These are phyloP conservation scores for Monascus ruber DNA, from an alignment of 2,329 filamentous ascomycete genomes.

Conservation along the genomic window DNA sequence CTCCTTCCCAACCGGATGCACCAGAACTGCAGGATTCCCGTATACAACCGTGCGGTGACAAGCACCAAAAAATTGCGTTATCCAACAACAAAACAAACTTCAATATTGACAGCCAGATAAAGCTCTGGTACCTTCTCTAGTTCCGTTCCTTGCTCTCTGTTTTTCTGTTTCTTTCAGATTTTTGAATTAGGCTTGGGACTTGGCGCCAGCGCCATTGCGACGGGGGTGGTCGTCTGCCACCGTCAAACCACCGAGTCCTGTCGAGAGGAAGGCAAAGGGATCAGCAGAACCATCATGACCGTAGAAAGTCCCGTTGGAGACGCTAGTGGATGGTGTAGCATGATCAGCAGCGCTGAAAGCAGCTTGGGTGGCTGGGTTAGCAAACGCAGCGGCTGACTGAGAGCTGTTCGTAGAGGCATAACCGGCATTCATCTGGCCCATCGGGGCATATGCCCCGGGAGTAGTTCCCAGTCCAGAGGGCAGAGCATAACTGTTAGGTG, in stretches of 20 bases:
- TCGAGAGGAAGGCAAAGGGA: conserved; percentile 54
- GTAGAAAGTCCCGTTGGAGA: conserved; percentile 64
- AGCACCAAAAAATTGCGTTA: conserved; percentile 27
- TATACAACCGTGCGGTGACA: conserved; percentile 32
- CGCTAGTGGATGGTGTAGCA: conserved; percentile 63
- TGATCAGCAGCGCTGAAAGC: conserved; percentile 86
- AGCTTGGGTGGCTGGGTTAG: conserved; percentile 85
- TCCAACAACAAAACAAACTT: conserved; percentile 25
- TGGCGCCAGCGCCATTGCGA: conserved; percentile 35
- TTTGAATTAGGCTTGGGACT: conserved; percentile 31
- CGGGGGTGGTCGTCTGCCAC: conserved; percentile 39
- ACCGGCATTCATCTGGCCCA: conserved; percentile 59
- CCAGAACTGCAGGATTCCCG: conserved; percentile 31
- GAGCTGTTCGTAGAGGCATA: conserved; percentile 66
- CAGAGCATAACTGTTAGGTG: conserved; percentile 71
- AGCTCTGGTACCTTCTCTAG: conserved; percentile 1
- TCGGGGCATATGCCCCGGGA: conserved; percentile 64
- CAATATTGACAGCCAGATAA: conserved; percentile 26
- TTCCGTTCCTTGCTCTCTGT: not conserved
- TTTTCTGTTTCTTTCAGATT: not conserved
- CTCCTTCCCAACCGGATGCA: conserved; percentile 34
- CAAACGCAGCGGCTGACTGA: conserved; percentile 77
- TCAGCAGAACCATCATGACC: conserved; percentile 43
- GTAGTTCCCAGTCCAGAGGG: conserved; percentile 74
- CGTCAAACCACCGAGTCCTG: conserved; percentile 48